phyloP scores from a whole-genome alignment of 345 rosid genomes.

The Geranium rotundifolium region DNA sequence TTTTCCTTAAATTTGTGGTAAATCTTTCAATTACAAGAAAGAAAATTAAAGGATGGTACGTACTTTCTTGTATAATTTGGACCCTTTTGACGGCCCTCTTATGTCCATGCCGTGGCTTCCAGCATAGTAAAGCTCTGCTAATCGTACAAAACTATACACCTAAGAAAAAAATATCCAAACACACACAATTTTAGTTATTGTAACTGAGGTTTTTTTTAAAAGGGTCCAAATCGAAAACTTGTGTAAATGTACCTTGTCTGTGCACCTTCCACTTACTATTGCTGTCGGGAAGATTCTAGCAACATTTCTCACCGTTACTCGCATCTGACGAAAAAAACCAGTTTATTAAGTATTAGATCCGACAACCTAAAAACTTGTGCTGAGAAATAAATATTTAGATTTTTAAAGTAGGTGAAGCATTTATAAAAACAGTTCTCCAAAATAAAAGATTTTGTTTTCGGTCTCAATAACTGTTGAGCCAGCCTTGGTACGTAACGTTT shows the following conservation, averaged over 20 bases:
- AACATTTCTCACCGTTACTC: constrained; percentile 22
- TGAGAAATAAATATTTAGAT: neutral
- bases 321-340: too few species aligned
- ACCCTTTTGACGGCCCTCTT: constrained; percentile 18
- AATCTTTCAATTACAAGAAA: neutral
- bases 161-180: too few species aligned
- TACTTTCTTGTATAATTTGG: constrained; percentile 16
- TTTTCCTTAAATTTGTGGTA: too few species aligned
- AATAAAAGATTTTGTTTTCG: too few species aligned
- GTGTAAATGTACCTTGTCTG: constrained; percentile 25
- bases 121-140: constrained; percentile 26
- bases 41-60: neutral
- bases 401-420: neutral
- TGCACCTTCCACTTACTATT: constrained; percentile 38
- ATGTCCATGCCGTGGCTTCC: constrained; percentile 40
- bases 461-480: too few species aligned
- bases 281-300: constrained; percentile 32
- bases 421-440: too few species aligned
- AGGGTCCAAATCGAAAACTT: neutral
- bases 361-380: too few species aligned
- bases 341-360: too few species aligned
- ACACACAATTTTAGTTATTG: neutral
- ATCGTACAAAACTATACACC: constrained; percentile 23
- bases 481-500: too few species aligned
- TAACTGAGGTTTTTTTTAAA: too few species aligned